Evolutionary conservation across 2,329 filamentous ascomycete species (phyloP), one percentile per base, ranked within the genome.

Genomic region (Karstenula rhodostoma): DNA sequence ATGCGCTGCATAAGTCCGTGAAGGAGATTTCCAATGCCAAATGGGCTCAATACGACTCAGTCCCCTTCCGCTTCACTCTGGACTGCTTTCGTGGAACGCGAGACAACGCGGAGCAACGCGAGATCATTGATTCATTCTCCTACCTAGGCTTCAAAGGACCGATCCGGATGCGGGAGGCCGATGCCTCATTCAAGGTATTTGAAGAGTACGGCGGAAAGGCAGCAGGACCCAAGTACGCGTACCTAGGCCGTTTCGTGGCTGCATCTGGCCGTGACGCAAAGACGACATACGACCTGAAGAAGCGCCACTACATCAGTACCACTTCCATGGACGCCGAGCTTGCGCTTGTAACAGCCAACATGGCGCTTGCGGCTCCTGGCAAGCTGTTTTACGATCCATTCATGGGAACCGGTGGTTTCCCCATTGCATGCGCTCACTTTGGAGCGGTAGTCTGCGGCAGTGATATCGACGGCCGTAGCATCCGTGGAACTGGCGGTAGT

Each of bases 291-390:
- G 93, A 97, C 75, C 84, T 99, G 23, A 99, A 99, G 83, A 97
- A 96, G 79, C 84, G 95, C 29, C 85, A 86, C 42, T 99, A 99
- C 75, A 98, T 99, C 70, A 93, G 91, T 67, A 98, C 94, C 0
- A 99, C 95, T 0, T 95, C 92, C 48, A 98, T 99, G 95, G 95
- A 99, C 75, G 91, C 94, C 0, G 95, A 98, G 77, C 84, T 99
- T 46, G 92, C 93, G 13, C 85, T 99, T 0, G 82, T 99, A 23
- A 97, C 94, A 0, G 95, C 94, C 1, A 99, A 98, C 73, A 88
- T 99, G 67, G 92, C 92, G 0, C 86, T 92, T 15, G 93, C 93
- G 0, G 89, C 82, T 0, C 91, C 93, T 0, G 94, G 93, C 0
- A 96, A 92, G 73, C 75, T 98, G 2, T 92, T 96, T 70, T 97